phyloP scores from a whole-genome alignment of 495 filamentous ascomycete genomes.

The Amniculicola lignicola region DNA sequence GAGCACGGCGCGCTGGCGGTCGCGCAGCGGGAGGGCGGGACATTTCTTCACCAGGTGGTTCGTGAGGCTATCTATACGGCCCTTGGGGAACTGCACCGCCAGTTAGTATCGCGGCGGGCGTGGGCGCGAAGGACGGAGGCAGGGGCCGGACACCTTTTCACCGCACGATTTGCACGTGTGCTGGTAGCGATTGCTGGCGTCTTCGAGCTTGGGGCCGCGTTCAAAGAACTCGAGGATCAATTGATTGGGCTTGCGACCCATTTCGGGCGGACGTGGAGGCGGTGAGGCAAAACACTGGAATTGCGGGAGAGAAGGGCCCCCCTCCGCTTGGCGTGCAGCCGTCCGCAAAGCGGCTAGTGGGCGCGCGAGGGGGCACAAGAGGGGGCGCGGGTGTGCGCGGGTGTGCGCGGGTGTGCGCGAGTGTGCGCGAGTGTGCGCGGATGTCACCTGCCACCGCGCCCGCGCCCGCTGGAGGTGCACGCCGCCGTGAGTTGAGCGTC shows the following conservation, averaged over 20 bases:
- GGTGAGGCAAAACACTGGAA: too few species aligned
- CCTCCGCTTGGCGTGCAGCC: too few species aligned
- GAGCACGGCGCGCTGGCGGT: conserved; percentile 63
- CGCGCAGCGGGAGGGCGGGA: conserved; percentile 63
- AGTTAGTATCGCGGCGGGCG: conserved; percentile 13
- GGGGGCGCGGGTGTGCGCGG: too few species aligned
- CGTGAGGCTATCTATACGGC: conserved; percentile 73
- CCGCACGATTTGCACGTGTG: conserved; percentile 84
- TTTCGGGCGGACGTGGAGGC: too few species aligned
- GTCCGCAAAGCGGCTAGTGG: too few species aligned
- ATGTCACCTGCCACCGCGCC: too few species aligned
- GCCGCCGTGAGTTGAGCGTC: too few species aligned
- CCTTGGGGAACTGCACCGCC: conserved; percentile 64
- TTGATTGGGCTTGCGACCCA: conserved; percentile 79
- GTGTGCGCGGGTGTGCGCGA: too few species aligned
- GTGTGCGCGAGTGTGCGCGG: too few species aligned
- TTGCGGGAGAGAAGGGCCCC: too few species aligned
- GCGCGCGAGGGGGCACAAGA: too few species aligned
- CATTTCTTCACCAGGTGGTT: conserved; percentile 80
- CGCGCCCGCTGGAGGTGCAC: too few species aligned
- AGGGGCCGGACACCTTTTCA: conserved; percentile 49
- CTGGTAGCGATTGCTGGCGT: conserved; percentile 81
- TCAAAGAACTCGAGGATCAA: conserved; percentile 82
- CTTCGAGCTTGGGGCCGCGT: conserved; percentile 74
- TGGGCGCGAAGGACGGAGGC: neutral